Evolutionary conservation across 208 protist species (phyloP).

Genomic region (Wallacemonas sp.): DNA sequence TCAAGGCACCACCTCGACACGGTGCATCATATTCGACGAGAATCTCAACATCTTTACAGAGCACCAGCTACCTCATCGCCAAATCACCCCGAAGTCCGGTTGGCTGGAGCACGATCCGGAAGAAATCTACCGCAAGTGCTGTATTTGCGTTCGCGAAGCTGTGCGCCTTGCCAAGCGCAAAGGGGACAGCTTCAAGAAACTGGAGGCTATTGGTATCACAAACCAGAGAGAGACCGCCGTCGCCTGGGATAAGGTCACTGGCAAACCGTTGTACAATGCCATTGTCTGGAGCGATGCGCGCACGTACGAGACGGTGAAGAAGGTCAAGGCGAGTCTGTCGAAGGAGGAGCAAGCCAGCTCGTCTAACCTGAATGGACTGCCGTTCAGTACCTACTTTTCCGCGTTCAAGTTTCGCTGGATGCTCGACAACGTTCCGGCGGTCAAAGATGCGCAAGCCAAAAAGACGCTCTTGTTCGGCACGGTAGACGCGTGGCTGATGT

Average conservation of each 20-base stretch:
- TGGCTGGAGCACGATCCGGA: constrained; percentile 97
- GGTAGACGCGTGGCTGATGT: constrained; percentile 98
- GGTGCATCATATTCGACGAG: constrained; percentile 94
- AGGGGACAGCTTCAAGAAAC: constrained; percentile 36
- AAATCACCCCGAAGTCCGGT: constrained; percentile 82
- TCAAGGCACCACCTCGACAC: constrained; percentile 94
- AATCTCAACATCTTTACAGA: constrained; percentile 46
- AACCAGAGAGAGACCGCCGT: constrained; percentile 99
- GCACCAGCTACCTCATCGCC: constrained; percentile 80
- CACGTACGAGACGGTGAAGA: constrained; percentile 53
- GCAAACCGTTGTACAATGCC: constrained; percentile 94
- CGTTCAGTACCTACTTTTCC: constrained; percentile 96
- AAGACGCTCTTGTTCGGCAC: constrained; percentile 93
- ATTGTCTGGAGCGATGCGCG: constrained; percentile 94
- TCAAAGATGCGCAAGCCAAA: constrained; percentile 67
- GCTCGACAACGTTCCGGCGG: constrained; percentile 92
- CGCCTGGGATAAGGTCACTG: constrained; percentile 96
- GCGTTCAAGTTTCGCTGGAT: constrained; percentile 97
- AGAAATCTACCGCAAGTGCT: constrained; percentile 86
- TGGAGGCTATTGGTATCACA: constrained; percentile 94
- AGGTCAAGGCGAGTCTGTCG: constrained; percentile 37
- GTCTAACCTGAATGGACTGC: constrained; percentile 71
- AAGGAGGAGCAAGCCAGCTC: background rate
- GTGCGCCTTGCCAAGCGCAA: constrained; percentile 40
- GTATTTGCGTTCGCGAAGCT: constrained; percentile 73